Base-by-base conservation (phyloP, 805 yeast genomes). In the Ogataea methanolica region DNA sequence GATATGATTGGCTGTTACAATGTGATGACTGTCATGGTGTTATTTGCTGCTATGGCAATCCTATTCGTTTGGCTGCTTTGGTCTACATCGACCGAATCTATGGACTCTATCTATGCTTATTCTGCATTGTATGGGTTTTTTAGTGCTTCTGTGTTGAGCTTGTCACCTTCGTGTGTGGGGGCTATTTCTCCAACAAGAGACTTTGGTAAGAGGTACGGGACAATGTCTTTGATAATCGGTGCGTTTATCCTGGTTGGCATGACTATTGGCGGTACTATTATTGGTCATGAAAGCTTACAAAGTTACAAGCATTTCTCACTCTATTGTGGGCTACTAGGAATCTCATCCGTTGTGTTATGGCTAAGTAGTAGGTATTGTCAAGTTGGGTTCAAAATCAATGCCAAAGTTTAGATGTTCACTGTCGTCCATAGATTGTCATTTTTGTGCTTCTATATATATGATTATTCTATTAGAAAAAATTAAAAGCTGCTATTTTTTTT, bases 201-300 rank as follows among this genome's bases (percentile, higher is more conserved):
- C 45, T 84, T 83, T 59, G 90, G 89, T 11, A 79, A 77, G 51
- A 66, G 83, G 21, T 85, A 79, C 53, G 88, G 88, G 0, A 74
- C 87, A n/a, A 69, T 78, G 57, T 82, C 76, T 60, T 33, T 51
- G 17, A 73, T 78, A 11, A 60, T 67, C 12, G 65, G 70, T 17
- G 6, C 54, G 19, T 17, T 46, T 37, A 38, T 53, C 5, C 57
- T 77, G 7, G 68, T 69, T 14, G 67, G 70, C 12, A 61, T 75
- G 21, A 76, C 79, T 9, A 59, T 69, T 19, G 70, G 73, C 12
- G 80, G 80, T 59, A 66, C 70, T 1, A 64, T 75, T 35, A 67
- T 75, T 39, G 74, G 71, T 61, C 0, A 45, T 55, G 17, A 49
- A 47, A 44, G 41, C 16, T 5, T 44, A 21, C 15, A 21, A 5